These are phyloP conservation scores for Meira nashicola DNA, from an alignment of 1,284 basidiomycete species.

Conservation along the genomic window DNA sequence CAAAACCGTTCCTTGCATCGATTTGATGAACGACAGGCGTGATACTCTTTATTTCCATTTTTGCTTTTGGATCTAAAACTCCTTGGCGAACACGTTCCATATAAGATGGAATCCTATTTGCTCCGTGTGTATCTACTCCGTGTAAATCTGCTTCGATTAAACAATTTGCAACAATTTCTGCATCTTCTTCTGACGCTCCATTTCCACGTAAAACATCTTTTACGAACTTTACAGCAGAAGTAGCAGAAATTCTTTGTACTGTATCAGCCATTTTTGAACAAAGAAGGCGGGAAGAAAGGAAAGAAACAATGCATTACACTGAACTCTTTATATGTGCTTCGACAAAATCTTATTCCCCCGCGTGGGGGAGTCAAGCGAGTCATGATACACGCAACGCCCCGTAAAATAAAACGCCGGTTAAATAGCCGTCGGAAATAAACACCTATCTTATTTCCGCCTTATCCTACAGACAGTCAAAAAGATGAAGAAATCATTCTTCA, in stretches of 20 bases:
- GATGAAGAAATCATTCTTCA: no score
- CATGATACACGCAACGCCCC: no score
- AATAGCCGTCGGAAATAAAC: no score
- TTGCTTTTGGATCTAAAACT: constrained; percentile 2
- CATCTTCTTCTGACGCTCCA: constrained; percentile 1
- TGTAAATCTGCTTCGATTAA: constrained; percentile 13
- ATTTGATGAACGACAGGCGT: constrained; percentile 12
- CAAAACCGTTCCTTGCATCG: constrained; percentile 11
- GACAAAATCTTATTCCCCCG: no score
- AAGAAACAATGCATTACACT: no score
- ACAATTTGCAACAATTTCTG: constrained; percentile 8
- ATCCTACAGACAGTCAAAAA: no score
- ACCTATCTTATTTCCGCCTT: no score
- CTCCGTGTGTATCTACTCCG: constrained; percentile 13
- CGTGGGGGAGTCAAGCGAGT: no score
- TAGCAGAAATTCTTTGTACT: neutral
- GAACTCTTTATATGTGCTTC: no score
- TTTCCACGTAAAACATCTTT: constrained; percentile 3
- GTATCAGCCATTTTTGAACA: no score
- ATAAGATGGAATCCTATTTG: constrained; percentile 12
- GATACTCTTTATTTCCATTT: neutral
- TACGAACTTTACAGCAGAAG: neutral
- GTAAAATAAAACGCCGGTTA: no score
- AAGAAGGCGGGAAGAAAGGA: no score
- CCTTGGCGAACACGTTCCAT: constrained; percentile 9